Evolutionary conservation across 495 filamentous ascomycete genomes (phyloP), one percentile per base, ranked within the genome.

Genomic region (Penicillium odoratum): DNA sequence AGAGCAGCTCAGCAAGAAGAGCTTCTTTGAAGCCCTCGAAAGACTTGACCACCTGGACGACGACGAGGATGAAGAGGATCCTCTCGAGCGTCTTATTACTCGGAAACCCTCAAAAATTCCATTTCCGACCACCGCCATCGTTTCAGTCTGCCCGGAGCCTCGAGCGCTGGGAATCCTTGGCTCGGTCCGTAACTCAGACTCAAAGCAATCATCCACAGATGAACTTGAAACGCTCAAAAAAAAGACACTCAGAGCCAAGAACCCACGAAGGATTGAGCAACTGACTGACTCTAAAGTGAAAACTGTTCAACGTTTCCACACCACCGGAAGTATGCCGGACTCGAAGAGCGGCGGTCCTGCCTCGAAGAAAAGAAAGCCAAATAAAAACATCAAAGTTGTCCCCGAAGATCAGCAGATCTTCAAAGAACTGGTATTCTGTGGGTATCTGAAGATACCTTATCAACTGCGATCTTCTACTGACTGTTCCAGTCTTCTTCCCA

Each of bases 401-500:
- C 83, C 88, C 2, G 85, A 87, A 54, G 67, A 76, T 5, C 74
- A 83, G 54, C 81, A 84, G 61, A 83, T 93, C 10, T 88, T 95
- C 70, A 83, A 79, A 48, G 81, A 75, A 0, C 67, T 89, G 15
- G 72, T 70, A 0, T 90, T 93, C 62, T 92, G 79, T 83, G 49
- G 57, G 77, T 70, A 9, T 0, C 7, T 31, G 33, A 30, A 33
- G 21, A 10, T 15, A 45, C 30, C 7, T 30, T 33, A 26, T 47
- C 62, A 21, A 57, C 31, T 55, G 13, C 16, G 7, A 26, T 7
- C 25, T 44, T 54, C 11, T 31, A 44, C 56, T 66, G 15, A 67
- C 34, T 3, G 6, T 29, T n/a, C 38, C 9, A 87, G 84, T 83
- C 62, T 98, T 96, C 69, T 81, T 94, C 26, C 94, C 92, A 0